These are phyloP conservation scores for Berkeleyomyces basicola DNA, from an alignment of 2,329 filamentous ascomycete genomes.

Conservation along the genomic window DNA sequence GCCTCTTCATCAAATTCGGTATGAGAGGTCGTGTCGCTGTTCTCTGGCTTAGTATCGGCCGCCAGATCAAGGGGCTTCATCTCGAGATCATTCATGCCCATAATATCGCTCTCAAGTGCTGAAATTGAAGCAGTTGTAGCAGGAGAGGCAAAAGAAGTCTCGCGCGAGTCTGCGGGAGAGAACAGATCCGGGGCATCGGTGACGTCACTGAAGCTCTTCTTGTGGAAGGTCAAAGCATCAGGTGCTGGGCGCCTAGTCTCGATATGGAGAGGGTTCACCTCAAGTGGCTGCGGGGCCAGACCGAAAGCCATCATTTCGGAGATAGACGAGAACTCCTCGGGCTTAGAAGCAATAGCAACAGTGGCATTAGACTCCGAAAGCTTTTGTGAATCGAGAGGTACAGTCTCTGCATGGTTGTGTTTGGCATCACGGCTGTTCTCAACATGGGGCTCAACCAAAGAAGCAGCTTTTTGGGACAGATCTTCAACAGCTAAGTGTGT, in stretches of 20 bases:
- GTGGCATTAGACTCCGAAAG: not conserved
- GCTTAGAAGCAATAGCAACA: not conserved
- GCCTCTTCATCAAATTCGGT: not conserved
- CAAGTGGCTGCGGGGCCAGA: not conserved
- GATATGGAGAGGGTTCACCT: not conserved
- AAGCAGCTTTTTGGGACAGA: not conserved
- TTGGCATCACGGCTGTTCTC: not conserved
- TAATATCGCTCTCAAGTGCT: not conserved
- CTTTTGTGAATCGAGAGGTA: not conserved
- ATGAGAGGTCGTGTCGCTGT: not conserved
- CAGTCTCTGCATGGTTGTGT: not conserved
- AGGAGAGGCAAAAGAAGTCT: slow-evolving; percentile 12
- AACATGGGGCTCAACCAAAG: not conserved
- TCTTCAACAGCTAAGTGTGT: not conserved
- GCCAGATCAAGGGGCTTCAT: slow-evolving; percentile 8
- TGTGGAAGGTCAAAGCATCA: slow-evolving; percentile 5
- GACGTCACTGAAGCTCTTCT: slow-evolving; percentile 10
- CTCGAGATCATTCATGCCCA: not conserved
- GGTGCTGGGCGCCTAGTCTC: not conserved
- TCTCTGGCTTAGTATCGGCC: not conserved
- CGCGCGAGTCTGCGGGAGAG: slow-evolving; percentile 7
- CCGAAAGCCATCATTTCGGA: slow-evolving; percentile 3
- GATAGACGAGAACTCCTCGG: not conserved
- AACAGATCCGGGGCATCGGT: slow-evolving; percentile 8
- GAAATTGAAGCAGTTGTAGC: slow-evolving; percentile 10